Evolutionary conservation across 352 stramenopile genomes (phyloP).

Genomic region (Phytophthora niederhauseri): DNA sequence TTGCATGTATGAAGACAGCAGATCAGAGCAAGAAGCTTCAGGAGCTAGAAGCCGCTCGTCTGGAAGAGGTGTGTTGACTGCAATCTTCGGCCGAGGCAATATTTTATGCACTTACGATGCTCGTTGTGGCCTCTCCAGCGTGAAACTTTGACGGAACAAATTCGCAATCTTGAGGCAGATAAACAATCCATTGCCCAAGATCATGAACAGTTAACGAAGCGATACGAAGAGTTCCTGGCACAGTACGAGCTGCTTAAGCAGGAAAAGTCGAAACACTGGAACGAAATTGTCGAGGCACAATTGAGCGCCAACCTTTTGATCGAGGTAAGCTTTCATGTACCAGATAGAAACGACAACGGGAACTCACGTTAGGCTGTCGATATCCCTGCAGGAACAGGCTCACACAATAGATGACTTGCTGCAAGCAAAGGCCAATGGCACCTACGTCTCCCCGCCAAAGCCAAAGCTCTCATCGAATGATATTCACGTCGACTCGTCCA

Average conservation of each 20-base stretch:
- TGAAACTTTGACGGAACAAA: slow-evolving; percentile 39
- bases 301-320: slow-evolving; percentile 78
- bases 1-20: slow-evolving; percentile 41
- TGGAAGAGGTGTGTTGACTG: slow-evolving; percentile 45
- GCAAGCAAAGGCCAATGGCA: slow-evolving; percentile 44
- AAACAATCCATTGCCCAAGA: slow-evolving; percentile 47
- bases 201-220: slow-evolving; percentile 43
- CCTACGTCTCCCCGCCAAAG: slow-evolving; percentile 48
- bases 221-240: slow-evolving; percentile 51
- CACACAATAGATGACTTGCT: slow-evolving; percentile 81
- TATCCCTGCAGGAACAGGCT: slow-evolving; percentile 55
- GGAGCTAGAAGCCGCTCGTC: slow-evolving; percentile 49
- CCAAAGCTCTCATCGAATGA: slow-evolving; percentile 11
- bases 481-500: slow-evolving; percentile 9
- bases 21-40: slow-evolving; percentile 74
- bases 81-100: not conserved
- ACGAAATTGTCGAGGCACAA: slow-evolving; percentile 73
- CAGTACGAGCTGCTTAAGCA: slow-evolving; percentile 62
- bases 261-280: slow-evolving; percentile 73
- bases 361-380: slow-evolving; percentile 5
- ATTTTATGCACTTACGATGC: not conserved
- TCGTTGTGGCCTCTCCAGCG: slow-evolving; percentile 21
- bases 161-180: slow-evolving; percentile 43
- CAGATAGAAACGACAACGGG: not conserved
- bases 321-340: slow-evolving; percentile 43